These are phyloP conservation scores for Acanthamoeba healyi DNA, from an alignment of 208 protist genomes.

Conservation along the genomic window DNA sequence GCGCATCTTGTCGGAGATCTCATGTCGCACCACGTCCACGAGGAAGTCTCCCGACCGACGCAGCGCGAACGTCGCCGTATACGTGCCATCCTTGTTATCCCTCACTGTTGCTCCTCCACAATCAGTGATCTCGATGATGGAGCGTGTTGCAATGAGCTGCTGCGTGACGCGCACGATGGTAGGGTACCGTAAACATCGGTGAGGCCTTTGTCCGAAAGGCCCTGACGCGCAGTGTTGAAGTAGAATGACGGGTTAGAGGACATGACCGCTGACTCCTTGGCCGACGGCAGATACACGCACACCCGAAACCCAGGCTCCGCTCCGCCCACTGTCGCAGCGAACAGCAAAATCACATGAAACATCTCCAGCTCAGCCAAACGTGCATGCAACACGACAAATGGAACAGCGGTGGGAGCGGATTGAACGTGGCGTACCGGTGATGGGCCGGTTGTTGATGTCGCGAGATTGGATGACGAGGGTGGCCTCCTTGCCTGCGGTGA, in stretches of 20 bases:
- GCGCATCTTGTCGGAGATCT: slow-evolving; percentile 19
- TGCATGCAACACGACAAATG: neutral
- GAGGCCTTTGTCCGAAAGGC: slow-evolving; percentile 1
- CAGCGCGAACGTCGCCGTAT: slow-evolving; percentile 23
- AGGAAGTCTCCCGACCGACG: neutral
- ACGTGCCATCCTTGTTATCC: slow-evolving; percentile 40
- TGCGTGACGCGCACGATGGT: no score
- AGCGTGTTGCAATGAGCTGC: neutral
- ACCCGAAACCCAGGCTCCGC: slow-evolving; percentile 21
- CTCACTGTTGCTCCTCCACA: neutral
- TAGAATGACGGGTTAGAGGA: neutral
- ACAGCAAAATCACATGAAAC: no score
- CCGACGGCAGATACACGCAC: neutral
- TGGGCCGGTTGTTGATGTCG: slow-evolving; percentile 51
- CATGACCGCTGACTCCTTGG: neutral
- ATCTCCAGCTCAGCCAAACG: no score
- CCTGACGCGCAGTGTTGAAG: slow-evolving; percentile 7
- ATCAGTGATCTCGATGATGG: neutral
- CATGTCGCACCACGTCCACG: slow-evolving; percentile 7
- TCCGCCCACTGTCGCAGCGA: neutral
- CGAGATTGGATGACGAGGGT: slow-evolving; percentile 38
- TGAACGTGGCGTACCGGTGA: slow-evolving; percentile 40
- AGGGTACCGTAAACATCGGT: neutral
- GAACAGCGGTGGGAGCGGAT: no score
- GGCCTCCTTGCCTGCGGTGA: slow-evolving; percentile 13